A percentile compares a stretch with the other conserved stretches of the same genome.
phyloP scores from a whole-genome alignment of 225 moss, liverwort and hornwort genomes.

The Rhytidiadelphus loreus region DNA sequence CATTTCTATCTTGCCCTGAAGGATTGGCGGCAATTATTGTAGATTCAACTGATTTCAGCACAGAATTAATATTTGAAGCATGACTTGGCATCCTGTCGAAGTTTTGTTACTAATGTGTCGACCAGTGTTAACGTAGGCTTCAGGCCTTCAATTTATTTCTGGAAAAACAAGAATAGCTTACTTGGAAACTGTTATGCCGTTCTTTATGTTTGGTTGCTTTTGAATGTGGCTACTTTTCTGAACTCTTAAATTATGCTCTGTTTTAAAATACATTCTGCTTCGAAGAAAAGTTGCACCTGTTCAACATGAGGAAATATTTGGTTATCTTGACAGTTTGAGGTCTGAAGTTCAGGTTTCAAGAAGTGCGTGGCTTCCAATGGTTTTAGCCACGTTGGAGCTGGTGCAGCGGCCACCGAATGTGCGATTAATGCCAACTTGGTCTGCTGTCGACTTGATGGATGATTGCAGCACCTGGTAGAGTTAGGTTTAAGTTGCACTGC shows the following conservation, averaged over 20 bases:
- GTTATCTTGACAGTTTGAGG: not conserved
- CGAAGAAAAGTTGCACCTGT: not conserved
- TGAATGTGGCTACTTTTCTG: not conserved
- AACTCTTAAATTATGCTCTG: not conserved
- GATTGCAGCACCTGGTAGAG: not conserved
- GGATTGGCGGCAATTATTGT: not conserved
- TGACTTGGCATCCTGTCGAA: not conserved
- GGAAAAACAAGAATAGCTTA: not conserved
- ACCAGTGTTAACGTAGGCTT: not conserved
- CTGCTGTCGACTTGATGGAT: not conserved
- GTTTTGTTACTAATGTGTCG: not conserved
- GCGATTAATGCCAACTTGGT: not conserved
- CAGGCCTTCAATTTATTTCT: not conserved
- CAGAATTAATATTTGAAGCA: slow-evolving; percentile 4
- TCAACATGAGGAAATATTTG: not conserved
- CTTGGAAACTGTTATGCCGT: not conserved
- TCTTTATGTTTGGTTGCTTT: not conserved
- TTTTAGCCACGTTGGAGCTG: not conserved
- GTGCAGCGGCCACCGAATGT: not conserved
- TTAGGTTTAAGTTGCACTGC: not conserved
- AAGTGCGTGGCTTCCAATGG: not conserved
- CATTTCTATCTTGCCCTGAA: slow-evolving; percentile 1
- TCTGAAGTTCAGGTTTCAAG: not conserved
- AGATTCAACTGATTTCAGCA: not conserved
- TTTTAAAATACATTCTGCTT: not conserved